These are phyloP conservation scores for Ceratocystis variospora DNA, from an alignment of 2,329 filamentous ascomycete genomes.

Conservation along the genomic window DNA sequence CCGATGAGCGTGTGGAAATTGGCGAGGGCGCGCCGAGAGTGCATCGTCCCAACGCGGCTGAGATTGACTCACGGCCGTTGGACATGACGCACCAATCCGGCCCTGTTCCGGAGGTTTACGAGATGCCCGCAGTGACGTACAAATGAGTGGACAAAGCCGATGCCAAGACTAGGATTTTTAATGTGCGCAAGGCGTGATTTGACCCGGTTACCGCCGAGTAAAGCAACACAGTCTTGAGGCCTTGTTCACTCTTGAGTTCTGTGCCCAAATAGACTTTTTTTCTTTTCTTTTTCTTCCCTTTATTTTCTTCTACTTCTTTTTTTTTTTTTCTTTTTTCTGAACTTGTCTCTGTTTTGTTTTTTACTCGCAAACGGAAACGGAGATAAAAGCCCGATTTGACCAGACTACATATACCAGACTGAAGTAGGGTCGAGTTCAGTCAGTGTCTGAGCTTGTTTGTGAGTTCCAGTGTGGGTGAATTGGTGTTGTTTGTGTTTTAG, in stretches of 20 bases:
- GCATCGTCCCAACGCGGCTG: conserved; percentile 27
- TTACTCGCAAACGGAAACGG: too few relatives aligned
- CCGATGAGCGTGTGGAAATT: conserved; percentile 25
- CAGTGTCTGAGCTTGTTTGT: too few relatives aligned
- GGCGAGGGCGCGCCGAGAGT: conserved; percentile 25
- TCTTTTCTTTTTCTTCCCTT: neutral
- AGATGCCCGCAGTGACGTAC: conserved; percentile 31
- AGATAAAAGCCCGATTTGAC: too few relatives aligned
- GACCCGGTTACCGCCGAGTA: neutral
- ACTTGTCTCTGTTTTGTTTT: neutral
- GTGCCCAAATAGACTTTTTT: neutral
- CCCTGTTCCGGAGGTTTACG: conserved; percentile 27
- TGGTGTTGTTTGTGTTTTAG: too few relatives aligned
- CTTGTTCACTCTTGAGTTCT: neutral
- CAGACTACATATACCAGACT: too few relatives aligned
- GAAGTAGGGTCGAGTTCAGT: too few relatives aligned
- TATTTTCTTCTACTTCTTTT: neutral
- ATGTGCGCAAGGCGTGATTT: neutral
- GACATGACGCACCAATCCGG: conserved; percentile 25
- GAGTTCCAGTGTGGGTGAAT: too few relatives aligned
- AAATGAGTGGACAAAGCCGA: conserved; percentile 13
- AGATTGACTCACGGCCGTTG: conserved; percentile 29
- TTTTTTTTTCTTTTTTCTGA: neutral
- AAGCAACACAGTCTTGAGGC: neutral
- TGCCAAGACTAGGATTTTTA: too few relatives aligned